Percentiles rank a stretch among this genome's conserved stretches.
These are phyloP conservation scores for Penicillium sp. DNA, from an alignment of 2,329 filamentous ascomycete genomes.

Conservation along the genomic window DNA sequence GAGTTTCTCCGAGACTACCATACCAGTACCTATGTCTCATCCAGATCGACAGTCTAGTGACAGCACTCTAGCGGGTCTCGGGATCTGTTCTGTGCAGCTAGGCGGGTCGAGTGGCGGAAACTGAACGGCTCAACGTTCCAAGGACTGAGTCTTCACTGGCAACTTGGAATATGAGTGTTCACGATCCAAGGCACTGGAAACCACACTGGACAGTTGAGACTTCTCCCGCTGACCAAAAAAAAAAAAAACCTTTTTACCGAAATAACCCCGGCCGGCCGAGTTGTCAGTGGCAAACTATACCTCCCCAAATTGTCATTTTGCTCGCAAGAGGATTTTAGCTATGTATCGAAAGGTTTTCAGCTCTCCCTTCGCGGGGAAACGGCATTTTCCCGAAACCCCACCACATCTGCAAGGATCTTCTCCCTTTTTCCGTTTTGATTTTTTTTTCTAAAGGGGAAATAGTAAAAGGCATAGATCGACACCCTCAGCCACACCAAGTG, in stretches of 20 bases:
- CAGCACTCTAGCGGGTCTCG: background rate
- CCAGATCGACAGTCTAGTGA: slow-evolving; percentile 2
- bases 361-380: slow-evolving; percentile 15
- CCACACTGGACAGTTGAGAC: background rate
- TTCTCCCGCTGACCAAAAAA: background rate
- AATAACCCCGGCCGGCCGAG: slow-evolving; percentile 4
- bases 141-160: background rate
- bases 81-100: background rate
- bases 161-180: background rate
- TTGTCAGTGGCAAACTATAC: slow-evolving; percentile 4
- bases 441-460: too few relatives aligned
- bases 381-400: background rate
- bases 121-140: background rate
- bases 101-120: background rate
- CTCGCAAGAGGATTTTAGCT: background rate
- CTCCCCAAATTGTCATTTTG: background rate
- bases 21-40: slow-evolving; percentile 3
- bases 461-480: slow-evolving; percentile 15
- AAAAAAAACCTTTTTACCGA: slow-evolving; percentile 1
- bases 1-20: slow-evolving; percentile 14
- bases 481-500: slow-evolving; percentile 19
- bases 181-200: background rate
- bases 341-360: slow-evolving; percentile 10
- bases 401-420: slow-evolving; percentile 6
- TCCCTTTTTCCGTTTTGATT: background rate